Base-by-base conservation (phyloP, 441 rosid genomes). In the Populus tomentosa region DNA sequence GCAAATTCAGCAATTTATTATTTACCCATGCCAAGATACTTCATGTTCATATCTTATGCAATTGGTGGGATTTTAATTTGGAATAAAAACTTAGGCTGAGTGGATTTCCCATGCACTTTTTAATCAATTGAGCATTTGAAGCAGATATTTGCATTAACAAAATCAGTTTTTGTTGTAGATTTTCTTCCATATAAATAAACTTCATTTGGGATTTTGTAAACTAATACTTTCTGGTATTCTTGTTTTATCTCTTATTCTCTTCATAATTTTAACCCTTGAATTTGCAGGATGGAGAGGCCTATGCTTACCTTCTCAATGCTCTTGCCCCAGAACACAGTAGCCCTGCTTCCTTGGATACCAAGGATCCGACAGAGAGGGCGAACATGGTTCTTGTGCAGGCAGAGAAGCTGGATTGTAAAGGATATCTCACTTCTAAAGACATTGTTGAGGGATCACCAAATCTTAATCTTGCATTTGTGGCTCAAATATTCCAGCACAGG, bases 401-500 rank as follows among this genome's bases (percentile, higher is more conserved):
- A 26, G 99, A 97, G 87, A 93, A 93, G 85, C 80, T 97, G 85
- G 98, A 91, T 30, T 97, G 99, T 86, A 84, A 92, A 78, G 85
- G 90, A 88, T 97, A 87, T 79, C 83, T 97, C 69, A 91, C 97
- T 82, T 87, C 98, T 50, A 88, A 89, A 77, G 99, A 97, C 75
- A 97, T 97, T 76, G 91, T 92, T 24, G 99, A 97, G 68, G 99
- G 98, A 73, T 94, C 98, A 63, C 82, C 98, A 78, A 97, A 97
- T 88, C 99, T 97, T 79, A 97, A 97, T 84, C 97, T 97, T 79
- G 92, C 97, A 73, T 94, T 97, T 84, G 99, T 97, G 69, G 98
- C 99, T 6, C 93, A 94, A 81, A 90, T 97, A 84, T 97, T 97
- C 78, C 97, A 94, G 80, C 86, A 92, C 81, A 93, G 99, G 99